Conservation (phyloP, 768 basidiomycete genomes). For the Suillus paluster region DNA sequence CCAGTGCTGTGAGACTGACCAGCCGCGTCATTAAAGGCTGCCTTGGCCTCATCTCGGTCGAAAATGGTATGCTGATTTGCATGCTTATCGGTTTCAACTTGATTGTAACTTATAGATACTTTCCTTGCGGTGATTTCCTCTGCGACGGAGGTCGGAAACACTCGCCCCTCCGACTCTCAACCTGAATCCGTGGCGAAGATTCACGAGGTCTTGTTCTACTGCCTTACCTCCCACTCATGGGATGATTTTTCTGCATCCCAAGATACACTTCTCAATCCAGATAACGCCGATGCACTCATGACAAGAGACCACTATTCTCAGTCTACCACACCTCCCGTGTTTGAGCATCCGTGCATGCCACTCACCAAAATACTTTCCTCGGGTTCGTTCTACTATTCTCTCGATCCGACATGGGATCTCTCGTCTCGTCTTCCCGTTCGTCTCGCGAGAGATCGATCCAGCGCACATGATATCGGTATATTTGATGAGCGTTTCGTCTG, state of each 20-base stretch:
- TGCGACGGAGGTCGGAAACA: slow-evolving; percentile 76
- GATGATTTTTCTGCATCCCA: slow-evolving; percentile 67
- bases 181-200: slow-evolving; percentile 81
- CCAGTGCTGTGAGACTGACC: slow-evolving; percentile 67
- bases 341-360: slow-evolving; percentile 90
- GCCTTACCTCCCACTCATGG: slow-evolving; percentile 82
- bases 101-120: slow-evolving; percentile 55
- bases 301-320: slow-evolving; percentile 51
- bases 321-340: slow-evolving; percentile 51
- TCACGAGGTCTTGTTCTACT: slow-evolving; percentile 88
- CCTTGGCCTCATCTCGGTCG: slow-evolving; percentile 77
- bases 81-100: not conserved
- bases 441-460: slow-evolving; percentile 52
- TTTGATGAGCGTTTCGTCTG: slow-evolving; percentile 91
- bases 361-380: slow-evolving; percentile 90
- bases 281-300: slow-evolving; percentile 50
- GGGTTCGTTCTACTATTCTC: slow-evolving; percentile 92
- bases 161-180: slow-evolving; percentile 57
- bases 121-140: slow-evolving; percentile 85
- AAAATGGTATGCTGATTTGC: slow-evolving; percentile 54
- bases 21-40: slow-evolving; percentile 80
- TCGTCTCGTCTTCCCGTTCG: slow-evolving; percentile 81
- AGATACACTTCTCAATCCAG: slow-evolving; percentile 61
- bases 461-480: slow-evolving; percentile 52
- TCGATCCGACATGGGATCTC: slow-evolving; percentile 85